Percentiles rank a stretch among this genome's conserved stretches.
phyloP scores from a whole-genome alignment of 2,329 filamentous ascomycete species.

The Sporothrix humicola region DNA sequence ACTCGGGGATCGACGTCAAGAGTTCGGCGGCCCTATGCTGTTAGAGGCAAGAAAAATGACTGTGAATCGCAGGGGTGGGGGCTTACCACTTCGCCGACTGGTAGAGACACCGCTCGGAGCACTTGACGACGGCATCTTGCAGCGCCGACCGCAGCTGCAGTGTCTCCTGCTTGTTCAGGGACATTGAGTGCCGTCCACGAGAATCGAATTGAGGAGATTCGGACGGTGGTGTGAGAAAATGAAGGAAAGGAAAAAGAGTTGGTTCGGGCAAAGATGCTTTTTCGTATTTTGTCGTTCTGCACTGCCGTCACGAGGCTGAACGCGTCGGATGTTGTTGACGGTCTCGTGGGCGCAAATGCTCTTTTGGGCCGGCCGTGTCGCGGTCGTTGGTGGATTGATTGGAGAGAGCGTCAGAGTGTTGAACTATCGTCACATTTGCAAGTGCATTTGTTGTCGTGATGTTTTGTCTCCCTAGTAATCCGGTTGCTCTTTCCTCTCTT shows the following conservation, averaged over 20 bases:
- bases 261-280: background rate
- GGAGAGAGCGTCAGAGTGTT: too few species aligned
- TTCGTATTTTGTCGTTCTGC: background rate
- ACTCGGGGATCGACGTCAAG: conserved; percentile 77
- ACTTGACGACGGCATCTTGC: conserved; percentile 85
- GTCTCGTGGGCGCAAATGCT: background rate
- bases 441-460: conserved; percentile 12
- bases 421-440: too few species aligned
- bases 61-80: too few species aligned
- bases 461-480: conserved; percentile 8
- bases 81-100: conserved; percentile 99
- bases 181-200: conserved; percentile 48
- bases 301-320: background rate
- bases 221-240: too few species aligned
- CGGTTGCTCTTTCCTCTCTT: conserved; percentile 16
- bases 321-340: background rate
- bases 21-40: conserved; percentile 84
- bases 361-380: too few species aligned
- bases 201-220: background rate
- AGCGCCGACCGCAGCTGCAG: conserved; percentile 73
- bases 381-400: too few species aligned
- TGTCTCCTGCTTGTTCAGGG: conserved; percentile 61
- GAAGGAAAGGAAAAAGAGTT: too few species aligned
- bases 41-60: conserved; percentile 35
- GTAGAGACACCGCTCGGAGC: conserved; percentile 92